Evolutionary conservation across 2,329 filamentous ascomycete species (phyloP), one percentile per base, ranked within the genome.

Genomic region (Epicoccum nigrum): DNA sequence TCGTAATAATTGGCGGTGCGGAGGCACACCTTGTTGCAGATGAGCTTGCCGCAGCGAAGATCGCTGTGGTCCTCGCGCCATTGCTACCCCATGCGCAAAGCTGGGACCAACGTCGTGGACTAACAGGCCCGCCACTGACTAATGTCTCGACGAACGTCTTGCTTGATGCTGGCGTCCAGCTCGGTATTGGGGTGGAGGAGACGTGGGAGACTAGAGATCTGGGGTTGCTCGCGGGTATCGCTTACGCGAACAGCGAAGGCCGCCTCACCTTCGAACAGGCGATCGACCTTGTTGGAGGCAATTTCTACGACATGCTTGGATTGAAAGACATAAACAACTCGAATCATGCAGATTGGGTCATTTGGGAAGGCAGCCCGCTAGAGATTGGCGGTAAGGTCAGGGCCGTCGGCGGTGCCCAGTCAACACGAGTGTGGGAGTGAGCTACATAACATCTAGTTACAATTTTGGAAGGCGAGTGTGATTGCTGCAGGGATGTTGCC

Each of bases 121-220:
- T 88, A 9, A 81, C 83, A 0, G 86, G 86, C 1, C 85, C 86
- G 4, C 86, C 86, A 1, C 76, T 88, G 0, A 86, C 85, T 0
- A 86, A 87, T 59, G 84, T 85, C 1, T 79, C 79, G 0, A 73
- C 86, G 4, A 84, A 88, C 54, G 68, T 63, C 11, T 77, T 89
- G 1, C 58, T 86, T 0, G 78, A 79, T 7, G 85, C 84, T 0
- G 85, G 85, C 2, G 85, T 88, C 0, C 64, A 73, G 3, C 76
- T 81, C 1, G 86, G 79, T 0, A 78, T 88, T 19, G 83, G 84
- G 0, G 76, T 86, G 4, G 76, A 80, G 33, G 84, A 87, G 64
- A 83, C 86, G 59, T 88, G 83, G 83, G 64, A 83, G 43, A 77
- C 86, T 3, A 76, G 84, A 23, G 83, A 88, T 55, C 60, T 88